Evolutionary conservation across 495 filamentous ascomycete species (phyloP).

Genomic region (Penicillium macrosclerotiorum): DNA sequence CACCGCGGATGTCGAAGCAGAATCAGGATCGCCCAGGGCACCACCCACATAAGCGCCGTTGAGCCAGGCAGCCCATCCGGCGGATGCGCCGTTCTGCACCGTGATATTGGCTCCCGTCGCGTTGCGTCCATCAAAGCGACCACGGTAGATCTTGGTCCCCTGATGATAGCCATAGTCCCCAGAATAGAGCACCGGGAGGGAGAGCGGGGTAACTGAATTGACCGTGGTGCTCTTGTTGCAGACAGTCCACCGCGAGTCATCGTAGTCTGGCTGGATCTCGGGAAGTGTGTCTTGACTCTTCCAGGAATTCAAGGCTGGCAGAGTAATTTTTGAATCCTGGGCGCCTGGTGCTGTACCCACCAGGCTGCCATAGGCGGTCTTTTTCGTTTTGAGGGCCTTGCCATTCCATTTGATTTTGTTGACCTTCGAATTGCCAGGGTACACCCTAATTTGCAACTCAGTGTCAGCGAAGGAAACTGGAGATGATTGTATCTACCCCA

Average conservation of each 20-base stretch:
- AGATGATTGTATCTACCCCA: background rate
- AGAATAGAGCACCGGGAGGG: conserved; percentile 52
- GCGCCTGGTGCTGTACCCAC: conserved; percentile 47
- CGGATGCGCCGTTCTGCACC: conserved; percentile 61
- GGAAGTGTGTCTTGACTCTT: conserved; percentile 65
- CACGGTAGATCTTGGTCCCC: conserved; percentile 65
- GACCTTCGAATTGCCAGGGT: conserved; percentile 45
- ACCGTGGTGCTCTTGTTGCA: conserved; percentile 55
- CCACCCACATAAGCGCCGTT: conserved; percentile 54
- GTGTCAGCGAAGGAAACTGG: background rate
- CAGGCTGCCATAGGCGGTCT: conserved; percentile 46
- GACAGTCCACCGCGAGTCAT: conserved; percentile 60
- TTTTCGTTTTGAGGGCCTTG: conserved; percentile 28
- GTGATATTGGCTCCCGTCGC: conserved; percentile 58
- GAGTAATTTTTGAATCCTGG: conserved; percentile 36
- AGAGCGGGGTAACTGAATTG: conserved; percentile 57
- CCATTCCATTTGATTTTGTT: conserved; percentile 57
- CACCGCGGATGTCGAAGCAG: conserved; percentile 19
- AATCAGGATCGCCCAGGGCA: conserved; percentile 48
- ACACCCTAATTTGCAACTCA: conserved; percentile 31
- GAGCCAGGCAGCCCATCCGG: conserved; percentile 54
- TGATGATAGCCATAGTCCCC: conserved; percentile 73
- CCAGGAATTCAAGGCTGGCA: conserved; percentile 61
- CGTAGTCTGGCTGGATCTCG: conserved; percentile 58
- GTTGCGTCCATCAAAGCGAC: conserved; percentile 53